Percentiles rank a stretch among this genome's conserved stretches.
Conservation (phyloP, 768 basidiomycete genomes). For the Rhodotorula diobovata region DNA sequence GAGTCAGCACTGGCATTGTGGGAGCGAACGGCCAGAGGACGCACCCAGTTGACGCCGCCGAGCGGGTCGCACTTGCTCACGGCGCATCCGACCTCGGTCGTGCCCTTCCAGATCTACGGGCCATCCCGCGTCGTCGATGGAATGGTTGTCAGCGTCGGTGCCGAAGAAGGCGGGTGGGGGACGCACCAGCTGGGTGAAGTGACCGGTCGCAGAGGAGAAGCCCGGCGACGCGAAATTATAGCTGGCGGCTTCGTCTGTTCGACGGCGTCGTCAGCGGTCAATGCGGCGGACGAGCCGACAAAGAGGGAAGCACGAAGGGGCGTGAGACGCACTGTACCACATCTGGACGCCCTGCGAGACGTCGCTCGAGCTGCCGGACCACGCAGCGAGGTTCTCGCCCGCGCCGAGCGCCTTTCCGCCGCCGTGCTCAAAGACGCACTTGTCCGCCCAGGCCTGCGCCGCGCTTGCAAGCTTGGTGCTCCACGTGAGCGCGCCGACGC, state of each 20-base stretch:
- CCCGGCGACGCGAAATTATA: conserved; percentile 42
- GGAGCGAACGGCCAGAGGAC: background rate
- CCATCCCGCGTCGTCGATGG: no score
- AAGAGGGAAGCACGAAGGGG: no score
- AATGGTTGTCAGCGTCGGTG: no score
- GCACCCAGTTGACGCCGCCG: background rate
- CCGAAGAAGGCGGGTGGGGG: background rate
- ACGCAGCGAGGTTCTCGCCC: conserved; percentile 42
- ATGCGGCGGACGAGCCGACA: no score
- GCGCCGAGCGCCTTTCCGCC: background rate
- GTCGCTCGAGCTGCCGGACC: background rate
- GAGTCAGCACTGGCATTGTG: background rate
- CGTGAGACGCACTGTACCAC: no score
- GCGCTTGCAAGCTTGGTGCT: conserved; percentile 38
- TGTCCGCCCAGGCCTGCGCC: conserved; percentile 41
- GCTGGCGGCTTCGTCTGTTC: conserved; percentile 38
- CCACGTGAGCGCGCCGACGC: conserved; percentile 44
- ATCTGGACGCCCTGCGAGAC: conserved; percentile 1
- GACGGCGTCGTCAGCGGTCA: no score
- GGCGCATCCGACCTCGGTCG: conserved; percentile 44
- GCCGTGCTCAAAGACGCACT: conserved; percentile 43
- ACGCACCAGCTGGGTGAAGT: conserved; percentile 11
- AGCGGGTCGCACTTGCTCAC: conserved; percentile 32
- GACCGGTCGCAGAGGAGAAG: conserved; percentile 33
- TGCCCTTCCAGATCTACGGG: conserved; percentile 43